phyloP scores from a whole-genome alignment of 805 yeast genomes.

The Wickerhamomyces strasburgensis region DNA sequence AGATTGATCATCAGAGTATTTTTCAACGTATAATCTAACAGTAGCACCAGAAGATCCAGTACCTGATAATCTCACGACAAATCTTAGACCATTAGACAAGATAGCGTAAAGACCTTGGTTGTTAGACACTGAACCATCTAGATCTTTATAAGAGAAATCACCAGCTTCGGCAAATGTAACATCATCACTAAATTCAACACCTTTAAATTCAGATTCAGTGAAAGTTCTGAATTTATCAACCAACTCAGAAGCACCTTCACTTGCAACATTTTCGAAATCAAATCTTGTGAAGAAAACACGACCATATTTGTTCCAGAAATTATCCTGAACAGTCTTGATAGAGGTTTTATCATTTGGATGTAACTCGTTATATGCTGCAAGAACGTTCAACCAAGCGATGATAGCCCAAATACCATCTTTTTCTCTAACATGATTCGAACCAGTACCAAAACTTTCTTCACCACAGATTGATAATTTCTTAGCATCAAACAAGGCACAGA shows the following conservation, averaged over 20 bases:
- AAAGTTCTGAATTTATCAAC: slow-evolving; percentile 46
- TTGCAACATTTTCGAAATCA: slow-evolving; percentile 81
- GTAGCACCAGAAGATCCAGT: slow-evolving; percentile 99
- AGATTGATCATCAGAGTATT: slow-evolving; percentile 58
- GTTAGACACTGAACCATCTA: slow-evolving; percentile 84
- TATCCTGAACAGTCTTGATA: slow-evolving; percentile 72
- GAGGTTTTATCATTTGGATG: slow-evolving; percentile 56
- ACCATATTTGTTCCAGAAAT: slow-evolving; percentile 90
- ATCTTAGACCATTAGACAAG: slow-evolving; percentile 74
- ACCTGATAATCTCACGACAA: slow-evolving; percentile 88
- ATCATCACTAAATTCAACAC: slow-evolving; percentile 42
- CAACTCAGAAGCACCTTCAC: slow-evolving; percentile 69
- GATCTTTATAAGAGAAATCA: slow-evolving; percentile 87
- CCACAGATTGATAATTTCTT: slow-evolving; percentile 94
- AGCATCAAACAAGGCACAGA: slow-evolving; percentile 92
- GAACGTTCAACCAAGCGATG: slow-evolving; percentile 92
- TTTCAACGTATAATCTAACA: slow-evolving; percentile 85
- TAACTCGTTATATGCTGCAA: slow-evolving; percentile 71
- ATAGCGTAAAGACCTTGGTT: slow-evolving; percentile 89
- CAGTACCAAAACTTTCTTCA: slow-evolving; percentile 97
- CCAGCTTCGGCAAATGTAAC: slow-evolving; percentile 69
- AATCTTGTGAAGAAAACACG: slow-evolving; percentile 96
- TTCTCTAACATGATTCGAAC: slow-evolving; percentile 95
- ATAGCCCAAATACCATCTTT: slow-evolving; percentile 98
- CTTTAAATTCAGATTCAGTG: slow-evolving; percentile 38